Evolutionary conservation across 2,329 filamentous ascomycete species (phyloP).

Genomic region (Trichoderma afroharzianum): DNA sequence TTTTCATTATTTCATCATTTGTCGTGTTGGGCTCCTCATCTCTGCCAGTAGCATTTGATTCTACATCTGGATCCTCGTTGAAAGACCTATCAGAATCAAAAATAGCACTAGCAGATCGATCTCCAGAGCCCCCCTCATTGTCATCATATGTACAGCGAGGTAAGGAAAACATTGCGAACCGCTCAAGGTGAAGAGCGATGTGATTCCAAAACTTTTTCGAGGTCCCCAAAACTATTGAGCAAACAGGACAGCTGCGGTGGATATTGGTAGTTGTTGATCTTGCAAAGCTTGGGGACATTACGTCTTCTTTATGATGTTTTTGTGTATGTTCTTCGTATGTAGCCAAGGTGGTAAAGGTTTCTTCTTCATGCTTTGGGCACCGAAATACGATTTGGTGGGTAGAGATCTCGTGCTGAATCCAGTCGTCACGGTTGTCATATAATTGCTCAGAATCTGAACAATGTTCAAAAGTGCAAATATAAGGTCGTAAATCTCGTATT

Average conservation of each 20-base stretch:
- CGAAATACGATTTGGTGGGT: neutral
- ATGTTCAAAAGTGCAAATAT: conserved; percentile 4
- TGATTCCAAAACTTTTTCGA: neutral
- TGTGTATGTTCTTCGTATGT: neutral
- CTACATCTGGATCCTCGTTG: neutral
- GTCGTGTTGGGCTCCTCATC: neutral
- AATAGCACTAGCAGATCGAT: neutral
- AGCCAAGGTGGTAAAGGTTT: neutral
- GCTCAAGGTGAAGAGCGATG: conserved; percentile 9
- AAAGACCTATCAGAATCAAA: neutral
- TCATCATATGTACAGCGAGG: neutral
- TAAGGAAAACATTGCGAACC: neutral
- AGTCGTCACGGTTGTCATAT: conserved; percentile 6
- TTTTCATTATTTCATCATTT: no score
- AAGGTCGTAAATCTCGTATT: conserved; percentile 12
- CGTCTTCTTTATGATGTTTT: neutral
- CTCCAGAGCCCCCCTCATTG: neutral
- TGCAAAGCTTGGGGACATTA: neutral
- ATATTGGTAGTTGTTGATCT: neutral
- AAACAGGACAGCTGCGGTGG: neutral
- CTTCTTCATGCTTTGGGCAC: neutral
- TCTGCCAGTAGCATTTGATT: neutral
- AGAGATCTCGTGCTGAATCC: conserved; percentile 9
- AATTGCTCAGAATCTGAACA: neutral
- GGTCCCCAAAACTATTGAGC: neutral